These are phyloP conservation scores for Plasmodium gonderi DNA, from an alignment of 169 alveolate genomes.

Conservation along the genomic window DNA sequence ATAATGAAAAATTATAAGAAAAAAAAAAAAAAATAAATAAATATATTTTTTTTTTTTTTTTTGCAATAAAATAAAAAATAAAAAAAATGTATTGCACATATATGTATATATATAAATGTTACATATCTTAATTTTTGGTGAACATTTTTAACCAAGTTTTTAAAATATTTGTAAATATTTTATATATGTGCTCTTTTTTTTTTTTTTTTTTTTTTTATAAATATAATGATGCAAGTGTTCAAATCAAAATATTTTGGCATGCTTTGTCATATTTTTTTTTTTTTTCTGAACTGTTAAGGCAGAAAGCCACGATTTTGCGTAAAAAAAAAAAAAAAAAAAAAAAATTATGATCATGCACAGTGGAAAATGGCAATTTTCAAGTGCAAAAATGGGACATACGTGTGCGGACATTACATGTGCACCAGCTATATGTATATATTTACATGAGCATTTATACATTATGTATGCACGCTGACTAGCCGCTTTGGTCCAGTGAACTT, in stretches of 20 bases:
- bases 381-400: not conserved
- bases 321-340: slow-evolving; percentile 60
- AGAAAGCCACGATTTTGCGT: slow-evolving; percentile 38
- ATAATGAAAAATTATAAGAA: not conserved
- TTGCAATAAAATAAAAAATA: not conserved
- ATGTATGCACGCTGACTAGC: not conserved
- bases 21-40: not conserved
- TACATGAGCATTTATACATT: not conserved
- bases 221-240: not conserved
- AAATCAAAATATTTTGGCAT: not conserved
- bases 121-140: not conserved
- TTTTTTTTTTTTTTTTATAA: too few species aligned
- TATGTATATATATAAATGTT: not conserved
- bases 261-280: not conserved
- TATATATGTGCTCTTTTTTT: not conserved
- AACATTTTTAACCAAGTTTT: not conserved
- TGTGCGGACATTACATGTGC: not conserved
- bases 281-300: slow-evolving; percentile 59
- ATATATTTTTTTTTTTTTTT: too few species aligned
- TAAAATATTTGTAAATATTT: not conserved
- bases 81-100: not conserved
- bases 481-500: not conserved
- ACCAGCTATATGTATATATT: not conserved
- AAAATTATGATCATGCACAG: slow-evolving; percentile 29
- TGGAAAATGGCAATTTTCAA: slow-evolving; percentile 22